Evolutionary conservation across 2,329 filamentous ascomycete species (phyloP), one percentile per base, ranked within the genome.

Genomic region (Aspergillus hiratsukae): DNA sequence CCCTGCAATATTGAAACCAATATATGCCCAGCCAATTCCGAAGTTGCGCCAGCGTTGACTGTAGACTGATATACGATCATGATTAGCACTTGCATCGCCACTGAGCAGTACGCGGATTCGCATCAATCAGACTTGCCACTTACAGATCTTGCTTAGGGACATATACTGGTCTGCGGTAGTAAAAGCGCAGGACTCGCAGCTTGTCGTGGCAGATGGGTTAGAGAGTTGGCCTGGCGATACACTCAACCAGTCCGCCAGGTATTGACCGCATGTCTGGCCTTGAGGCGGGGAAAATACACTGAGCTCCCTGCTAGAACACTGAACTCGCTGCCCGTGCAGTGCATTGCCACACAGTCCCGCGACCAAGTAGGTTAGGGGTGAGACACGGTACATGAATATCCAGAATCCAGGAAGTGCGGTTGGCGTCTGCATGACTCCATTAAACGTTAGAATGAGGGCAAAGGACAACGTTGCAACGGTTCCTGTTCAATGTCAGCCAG

Each of bases 391-490:
- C 72, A 83, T 81, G 62, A 83, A 64, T 81, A 83, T 73, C 96
- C 92, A 73, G 88, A 90, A 51, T 68, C 66, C 6, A 83, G 86
- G 75, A 87, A 96, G 1, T 65, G 64, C 51, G 88, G 83, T 0
- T 72, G 58, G 1, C 80, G 84, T 67, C 87, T 87, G 52, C 88
- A 82, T 88, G 3, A 96, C 78, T 21, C 84, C 89, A 21, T 82
- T 83, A 43, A 94, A 85, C 5, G 92, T 78, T 69, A 96, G 95
- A 0, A 88, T 91, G 68, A 96, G 90, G 0, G 90, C 84, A 76
- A 92, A 91, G 61, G 88, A 75, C 58, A 92, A 72, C 64, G 89
- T 89, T 65, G 87, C 88, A 57, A 93, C 76, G 71, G 91, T 90
- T 31, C 29, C 29, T 31, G 29, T 31, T 29, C 9, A 10, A 9